These are phyloP conservation scores for Erysimum cheiri DNA, from an alignment of 441 rosid species.

Conservation along the genomic window DNA sequence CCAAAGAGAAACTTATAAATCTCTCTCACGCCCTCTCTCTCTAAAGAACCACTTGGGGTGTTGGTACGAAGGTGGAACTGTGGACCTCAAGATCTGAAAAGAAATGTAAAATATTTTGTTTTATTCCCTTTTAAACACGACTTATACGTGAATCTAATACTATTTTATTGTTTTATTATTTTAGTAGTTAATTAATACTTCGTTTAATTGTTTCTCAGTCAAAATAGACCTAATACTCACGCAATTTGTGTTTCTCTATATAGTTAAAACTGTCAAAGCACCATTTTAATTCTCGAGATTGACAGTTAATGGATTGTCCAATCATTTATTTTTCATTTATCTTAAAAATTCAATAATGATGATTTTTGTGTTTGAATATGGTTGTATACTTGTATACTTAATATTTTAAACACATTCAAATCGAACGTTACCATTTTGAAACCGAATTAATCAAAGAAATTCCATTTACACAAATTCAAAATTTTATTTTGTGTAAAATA, in stretches of 20 bases:
- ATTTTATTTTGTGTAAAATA: too few species aligned
- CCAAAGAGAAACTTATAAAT: conserved; percentile 43
- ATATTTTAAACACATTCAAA: background rate
- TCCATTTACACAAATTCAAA: too few species aligned
- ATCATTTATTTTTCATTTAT: background rate
- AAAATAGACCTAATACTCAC: conserved; percentile 32
- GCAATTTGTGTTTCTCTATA: conserved; percentile 31
- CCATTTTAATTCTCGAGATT: conserved; percentile 33
- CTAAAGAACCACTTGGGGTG: conserved; percentile 44
- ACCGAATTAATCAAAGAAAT: background rate
- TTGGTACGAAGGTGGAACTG: conserved; percentile 42
- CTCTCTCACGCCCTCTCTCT: conserved; percentile 35
- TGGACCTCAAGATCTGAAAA: conserved; percentile 49
- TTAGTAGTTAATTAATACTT: background rate
- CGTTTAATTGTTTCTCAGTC: conserved; percentile 24
- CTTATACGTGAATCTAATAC: conserved; percentile 40
- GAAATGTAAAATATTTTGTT: conserved; percentile 38
- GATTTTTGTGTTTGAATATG: too few species aligned
- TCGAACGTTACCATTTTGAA: background rate
- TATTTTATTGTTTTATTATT: background rate
- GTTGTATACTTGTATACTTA: background rate
- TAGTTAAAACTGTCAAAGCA: conserved; percentile 31
- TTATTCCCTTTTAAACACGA: conserved; percentile 40
- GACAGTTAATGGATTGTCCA: conserved; percentile 30
- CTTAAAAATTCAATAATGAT: background rate